A percentile compares a stretch with the other conserved stretches of the same genome.
Evolutionary conservation across 2,329 filamentous ascomycete species (phyloP).

Genomic region (Pseudogymnoascus destructans): DNA sequence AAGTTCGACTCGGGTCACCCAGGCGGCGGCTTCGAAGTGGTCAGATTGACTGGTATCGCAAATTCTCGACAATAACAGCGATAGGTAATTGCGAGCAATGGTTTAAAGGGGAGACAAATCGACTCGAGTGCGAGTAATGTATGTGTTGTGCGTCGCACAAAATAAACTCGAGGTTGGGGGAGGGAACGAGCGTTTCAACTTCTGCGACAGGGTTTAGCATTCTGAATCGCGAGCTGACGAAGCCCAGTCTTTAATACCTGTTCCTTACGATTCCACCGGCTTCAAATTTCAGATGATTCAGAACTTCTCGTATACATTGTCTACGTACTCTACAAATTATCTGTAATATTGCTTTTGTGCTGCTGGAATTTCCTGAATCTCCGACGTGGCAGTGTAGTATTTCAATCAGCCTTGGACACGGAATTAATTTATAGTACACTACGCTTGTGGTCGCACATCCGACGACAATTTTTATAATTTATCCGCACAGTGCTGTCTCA

Average conservation of each 20-base stretch:
- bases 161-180: constrained; percentile 8
- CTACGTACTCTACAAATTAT: neutral
- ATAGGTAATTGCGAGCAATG: neutral
- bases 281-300: neutral
- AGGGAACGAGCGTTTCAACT: constrained; percentile 1
- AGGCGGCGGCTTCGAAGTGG: neutral
- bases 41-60: neutral
- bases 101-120: neutral
- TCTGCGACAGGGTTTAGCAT: constrained; percentile 7
- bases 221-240: constrained; percentile 8
- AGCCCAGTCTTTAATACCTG: neutral
- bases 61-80: neutral
- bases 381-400: neutral
- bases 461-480: neutral
- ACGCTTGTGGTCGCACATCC: neutral
- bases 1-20: neutral
- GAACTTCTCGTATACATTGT: neutral
- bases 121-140: neutral
- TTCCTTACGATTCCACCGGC: constrained; percentile 2
- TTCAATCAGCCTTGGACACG: neutral
- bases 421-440: neutral
- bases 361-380: neutral
- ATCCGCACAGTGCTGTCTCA: neutral
- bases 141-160: constrained; percentile 3
- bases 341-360: neutral